Evolutionary conservation across 306 rosid species (phyloP), one percentile per base, ranked within the genome.

Genomic region (Luffa acutangula): DNA sequence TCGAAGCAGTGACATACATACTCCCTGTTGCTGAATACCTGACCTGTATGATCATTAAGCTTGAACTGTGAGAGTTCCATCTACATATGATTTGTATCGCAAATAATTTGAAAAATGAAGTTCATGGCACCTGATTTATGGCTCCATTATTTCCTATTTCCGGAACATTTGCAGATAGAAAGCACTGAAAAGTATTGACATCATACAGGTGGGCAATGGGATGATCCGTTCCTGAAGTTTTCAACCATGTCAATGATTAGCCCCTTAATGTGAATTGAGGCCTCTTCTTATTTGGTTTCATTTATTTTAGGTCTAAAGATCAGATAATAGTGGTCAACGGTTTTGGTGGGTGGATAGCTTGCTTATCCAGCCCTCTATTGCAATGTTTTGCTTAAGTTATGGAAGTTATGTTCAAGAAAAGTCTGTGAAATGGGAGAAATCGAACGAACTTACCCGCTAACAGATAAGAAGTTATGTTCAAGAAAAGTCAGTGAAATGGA

Each of bases 1-100:
- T 92, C 33, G 97, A 94, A 79, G 97, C 98, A 81, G 98, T 92
- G 71, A 91, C 96, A 82, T 92, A 92, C 96, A 91, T 87, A 82
- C 89, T 79, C 52, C 96, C 96, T 42, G 97, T 86, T 79, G 91
- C 77, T 60, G 97, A 88, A 87, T 92, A 90, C 84, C 96, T 90
- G 80, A 94, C 90, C 98, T 94, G 88, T 76, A 84, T 54, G 74
- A 83, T 54, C 86, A 82, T 72, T 78, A 78, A 43, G 73, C 72
- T 76, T 59, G 41, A 49, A 72, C 66, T 75, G 63, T 49, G 15
- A 48, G 37, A 75, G 51, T 56, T 80, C 77, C 72, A 64, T 21
- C 7, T 5, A 63, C 75, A 69, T 7, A 54, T 70, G 72, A 13
- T 53, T 52, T 31, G 33, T 71, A 49, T 64, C 80, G 79, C 57